Base-by-base conservation (phyloP, 176 grass and related monocot genomes). In the Triticum dicoccoides region DNA sequence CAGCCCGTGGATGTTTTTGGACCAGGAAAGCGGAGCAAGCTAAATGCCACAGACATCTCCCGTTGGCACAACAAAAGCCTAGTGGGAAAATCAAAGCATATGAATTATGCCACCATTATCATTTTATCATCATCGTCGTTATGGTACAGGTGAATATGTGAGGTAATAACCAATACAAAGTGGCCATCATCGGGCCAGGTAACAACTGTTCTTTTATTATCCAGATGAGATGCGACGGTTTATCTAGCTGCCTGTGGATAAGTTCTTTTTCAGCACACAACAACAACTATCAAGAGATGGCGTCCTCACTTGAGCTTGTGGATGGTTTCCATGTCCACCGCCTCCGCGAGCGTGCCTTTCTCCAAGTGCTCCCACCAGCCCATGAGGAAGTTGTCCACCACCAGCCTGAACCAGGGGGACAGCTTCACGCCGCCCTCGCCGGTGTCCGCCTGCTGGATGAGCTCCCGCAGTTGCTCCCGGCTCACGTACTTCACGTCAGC, bases 341-440 rank as follows among this genome's bases (percentile, higher is more conserved):
- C 92, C 77, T 99, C 83, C 4, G 34, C 3, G 12, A 99, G 92
- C 7, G 90, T 94, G 75, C 89, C 97, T 23, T 89, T 88, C 85
- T 99, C 92, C 18, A 94, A 75, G 20, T 93, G 92, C 34, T 96
- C 97, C 97, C 97, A 99, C 97, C 97, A 99, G 12, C 83, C 84
- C 89, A 94, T 88, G 11, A 99, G 94, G 58, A 99, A 99, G 87
- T 99, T 93, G 61, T 96, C 94, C 1, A 94, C 94, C 11, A 94
- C 94, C 51, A 99, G 87, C 65, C 90, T 78, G 89, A 96, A 99
- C 97, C 97, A 99, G 1, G 94, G 97, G 8, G 97, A 99, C 15
- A 99, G 80, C 90, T 96, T 94, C 54, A 99, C 32, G 5, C 89
- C 89, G 5, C 88, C 97, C 74, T 99, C 92, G 4, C 94, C 87